phyloP scores from a whole-genome alignment of 148 eudicot species.

The Arbutus unedo region DNA sequence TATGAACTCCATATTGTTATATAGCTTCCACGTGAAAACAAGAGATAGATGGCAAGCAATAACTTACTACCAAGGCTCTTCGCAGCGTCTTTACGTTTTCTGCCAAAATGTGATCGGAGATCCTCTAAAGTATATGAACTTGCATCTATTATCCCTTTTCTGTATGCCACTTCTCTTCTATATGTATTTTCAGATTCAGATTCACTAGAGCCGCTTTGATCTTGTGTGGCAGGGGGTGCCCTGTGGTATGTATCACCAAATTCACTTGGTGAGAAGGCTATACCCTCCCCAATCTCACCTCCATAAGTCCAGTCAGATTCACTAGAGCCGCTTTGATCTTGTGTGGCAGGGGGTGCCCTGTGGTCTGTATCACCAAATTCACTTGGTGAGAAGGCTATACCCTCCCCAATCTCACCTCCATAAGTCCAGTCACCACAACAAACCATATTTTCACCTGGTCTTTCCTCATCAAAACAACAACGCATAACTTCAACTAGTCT shows the following conservation, averaged over 20 bases:
- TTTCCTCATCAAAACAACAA: too few species aligned
- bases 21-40: background rate
- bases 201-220: constrained; percentile 17
- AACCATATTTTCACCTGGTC: too few species aligned
- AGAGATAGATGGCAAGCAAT: background rate
- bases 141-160: constrained; percentile 74
- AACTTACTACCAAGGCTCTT: background rate
- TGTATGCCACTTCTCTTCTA: constrained; percentile 14
- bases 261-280: background rate
- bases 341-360: too few species aligned
- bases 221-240: constrained; percentile 18
- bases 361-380: too few species aligned
- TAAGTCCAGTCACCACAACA: too few species aligned
- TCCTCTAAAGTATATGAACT: constrained; percentile 70
- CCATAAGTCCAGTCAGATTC: too few species aligned
- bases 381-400: too few species aligned
- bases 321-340: too few species aligned
- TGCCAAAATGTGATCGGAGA: constrained; percentile 34
- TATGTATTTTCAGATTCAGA: constrained; percentile 31
- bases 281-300: too few species aligned
- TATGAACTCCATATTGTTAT: background rate
- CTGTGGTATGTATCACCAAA: constrained; percentile 11
- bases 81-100: background rate
- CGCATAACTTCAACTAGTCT: background rate
- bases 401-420: too few species aligned